Evolutionary conservation across 2,329 filamentous ascomycete genomes (phyloP).

Genomic region (Hypoxylon sp.): DNA sequence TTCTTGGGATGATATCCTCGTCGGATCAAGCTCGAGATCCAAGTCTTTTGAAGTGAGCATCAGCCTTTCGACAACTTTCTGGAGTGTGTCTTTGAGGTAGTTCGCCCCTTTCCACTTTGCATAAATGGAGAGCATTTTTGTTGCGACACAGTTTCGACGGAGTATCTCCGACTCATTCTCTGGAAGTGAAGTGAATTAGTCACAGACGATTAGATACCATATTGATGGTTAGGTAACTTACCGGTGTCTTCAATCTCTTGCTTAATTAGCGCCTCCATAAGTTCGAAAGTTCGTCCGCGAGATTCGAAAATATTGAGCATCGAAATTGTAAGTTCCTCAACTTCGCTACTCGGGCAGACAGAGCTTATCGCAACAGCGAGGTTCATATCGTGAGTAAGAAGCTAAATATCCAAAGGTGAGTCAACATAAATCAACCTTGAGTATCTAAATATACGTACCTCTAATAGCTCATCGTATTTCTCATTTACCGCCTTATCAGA

Average conservation of each 20-base stretch:
- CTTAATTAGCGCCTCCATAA: constrained; percentile 77
- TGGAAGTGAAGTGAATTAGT: constrained; percentile 43
- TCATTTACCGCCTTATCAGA: constrained; percentile 77
- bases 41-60: constrained; percentile 77
- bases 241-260: constrained; percentile 78
- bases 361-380: constrained; percentile 75
- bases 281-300: constrained; percentile 72
- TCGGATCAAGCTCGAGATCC: constrained; percentile 77
- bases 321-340: constrained; percentile 78
- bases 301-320: constrained; percentile 79
- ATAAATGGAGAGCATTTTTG: constrained; percentile 79
- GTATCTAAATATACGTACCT: constrained; percentile 58
- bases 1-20: constrained; percentile 71
- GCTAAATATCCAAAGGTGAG: constrained; percentile 54
- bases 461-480: constrained; percentile 76
- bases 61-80: constrained; percentile 76
- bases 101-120: constrained; percentile 78
- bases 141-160: constrained; percentile 78
- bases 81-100: constrained; percentile 75
- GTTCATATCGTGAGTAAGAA: constrained; percentile 74
- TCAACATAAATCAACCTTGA: neutral
- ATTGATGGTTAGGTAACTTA: constrained; percentile 53
- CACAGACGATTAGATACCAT: neutral
- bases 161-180: constrained; percentile 79
- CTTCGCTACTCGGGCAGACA: constrained; percentile 76